Evolutionary conservation across 2,329 filamentous ascomycete species (phyloP), one percentile per base, ranked within the genome.

Genomic region (Neospermospora avenae): DNA sequence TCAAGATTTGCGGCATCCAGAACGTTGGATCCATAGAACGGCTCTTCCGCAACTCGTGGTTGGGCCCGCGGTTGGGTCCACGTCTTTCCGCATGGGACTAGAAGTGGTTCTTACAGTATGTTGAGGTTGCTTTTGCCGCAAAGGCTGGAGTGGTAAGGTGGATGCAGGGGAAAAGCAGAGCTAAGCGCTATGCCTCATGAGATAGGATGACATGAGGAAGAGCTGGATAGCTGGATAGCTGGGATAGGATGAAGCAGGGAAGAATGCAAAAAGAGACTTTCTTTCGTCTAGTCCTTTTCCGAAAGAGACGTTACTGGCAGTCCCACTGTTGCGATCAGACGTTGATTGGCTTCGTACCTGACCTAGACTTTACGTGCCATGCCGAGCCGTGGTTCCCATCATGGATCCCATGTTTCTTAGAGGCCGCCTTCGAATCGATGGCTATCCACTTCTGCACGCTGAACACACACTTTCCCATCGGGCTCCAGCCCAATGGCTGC

Each of bases 321-420:
- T 49, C 46, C 46, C 45, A 34, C 25, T 34, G 25, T 48, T 49
- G 48, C 48, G 48, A n/a, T 51, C 48, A 35, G 35, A 35, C 28
- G 48, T 22, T 51, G 48, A 51, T 51, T 51, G 48, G 48, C 28
- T 28, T 49, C 28, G 46, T 49, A 49, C 46, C 48, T 51, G 48
- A 51, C 2, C 31, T n/a, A 49, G 11, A 5, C 11, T 31, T 31
- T 31, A 1, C 11, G 45, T 34, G 25, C 28, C 45, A n/a, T 49
- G n/a, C 14, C n/a, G n/a, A n/a, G n/a, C n/a, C n/a, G n/a, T n/a
- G n/a, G n/a, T n/a, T n/a, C n/a, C n/a, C n/a, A n/a, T n/a, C 45
- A 34, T 49, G 45, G 24, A 18, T 49, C 14, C 45, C 45, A 49
- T 49, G 45, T 34, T 49, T 49, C 25, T 25, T 49, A 34, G 25